phyloP scores from a whole-genome alignment of 495 filamentous ascomycete species.

The Chaetomium tenue region DNA sequence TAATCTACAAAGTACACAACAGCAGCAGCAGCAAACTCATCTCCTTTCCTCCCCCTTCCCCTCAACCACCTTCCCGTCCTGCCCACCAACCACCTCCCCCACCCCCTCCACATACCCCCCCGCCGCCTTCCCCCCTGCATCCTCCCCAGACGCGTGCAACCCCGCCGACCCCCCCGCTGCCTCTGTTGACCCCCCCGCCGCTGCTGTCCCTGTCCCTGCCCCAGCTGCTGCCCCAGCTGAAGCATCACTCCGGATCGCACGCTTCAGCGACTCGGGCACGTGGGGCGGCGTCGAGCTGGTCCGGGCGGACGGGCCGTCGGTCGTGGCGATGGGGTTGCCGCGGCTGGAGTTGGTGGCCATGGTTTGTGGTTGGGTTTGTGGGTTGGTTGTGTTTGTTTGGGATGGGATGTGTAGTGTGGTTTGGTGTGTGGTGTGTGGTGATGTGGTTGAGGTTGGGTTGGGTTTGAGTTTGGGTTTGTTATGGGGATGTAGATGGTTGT shows the following conservation, averaged over 20 bases:
- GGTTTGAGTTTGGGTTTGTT: too few species aligned
- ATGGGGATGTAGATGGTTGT: too few species aligned
- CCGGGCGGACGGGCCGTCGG: conserved; percentile 21
- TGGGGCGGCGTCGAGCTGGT: conserved; percentile 10
- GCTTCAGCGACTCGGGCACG: conserved; percentile 24
- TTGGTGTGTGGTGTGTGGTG: neutral
- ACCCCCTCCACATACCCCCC: conserved; percentile 7
- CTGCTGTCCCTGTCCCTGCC: too few species aligned
- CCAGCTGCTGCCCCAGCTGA: too few species aligned
- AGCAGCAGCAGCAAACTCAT: too few species aligned
- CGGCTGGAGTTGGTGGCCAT: conserved; percentile 39
- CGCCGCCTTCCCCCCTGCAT: neutral
- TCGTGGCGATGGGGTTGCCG: conserved; percentile 34
- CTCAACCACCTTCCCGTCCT: neutral
- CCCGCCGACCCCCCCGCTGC: neutral
- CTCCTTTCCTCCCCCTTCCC: neutral
- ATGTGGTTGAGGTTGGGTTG: too few species aligned
- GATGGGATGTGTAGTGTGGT: neutral
- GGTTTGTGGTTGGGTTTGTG: neutral
- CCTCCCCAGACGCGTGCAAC: conserved; percentile 7
- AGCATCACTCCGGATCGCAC: conserved; percentile 13
- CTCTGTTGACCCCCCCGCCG: neutral
- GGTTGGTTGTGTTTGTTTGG: neutral
- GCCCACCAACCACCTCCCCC: neutral
- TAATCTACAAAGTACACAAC: too few species aligned